Evolutionary conservation across 768 basidiomycete species (phyloP), one percentile per base, ranked within the genome.

Genomic region (Xerocomus brunneocitrinus): DNA sequence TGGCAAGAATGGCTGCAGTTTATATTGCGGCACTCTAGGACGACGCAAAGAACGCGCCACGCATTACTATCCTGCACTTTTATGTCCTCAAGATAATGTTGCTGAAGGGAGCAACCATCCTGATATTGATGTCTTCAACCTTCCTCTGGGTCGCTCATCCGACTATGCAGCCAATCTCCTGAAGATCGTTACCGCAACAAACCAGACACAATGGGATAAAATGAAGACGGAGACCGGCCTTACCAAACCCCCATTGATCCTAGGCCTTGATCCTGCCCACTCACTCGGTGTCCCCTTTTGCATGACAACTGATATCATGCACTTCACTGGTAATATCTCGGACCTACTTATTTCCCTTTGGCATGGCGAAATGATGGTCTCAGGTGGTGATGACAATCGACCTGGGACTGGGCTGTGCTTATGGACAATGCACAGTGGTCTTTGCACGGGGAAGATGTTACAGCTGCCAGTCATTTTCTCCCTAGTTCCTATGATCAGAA

Each of bases 301-400:
- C 25, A 78, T 77, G 58, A 54, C 63, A 0, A 62, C 68, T 1
- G 76, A 80, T 52, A 16, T 69, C 0, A 80, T 80, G 77, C 74
- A 78, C 55, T 62, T 74, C 0, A 47, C 48, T 0, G 46, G 64
- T 0, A 74, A 73, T 34, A 3, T 70, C 0, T 44, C 55, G 0
- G 64, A 71, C 3, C 62, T 67, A 2, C 22, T 67, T 8, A 44
- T 65, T 24, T 32, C 50, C 0, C 59, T 70, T 1, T 69, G 67
- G 61, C 58, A 55, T 5, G 62, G 66, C 2, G 56, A 51, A 2
- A 43, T 72, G 0, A 50, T 61, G 1, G 60, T 27, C 8, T 36
- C 12, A 1, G 5, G 19, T 0, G 13, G 16, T 2, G 71, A 74
- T 45, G 46, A 59, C 31, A 50, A 13, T 30, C 5, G 0, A 48